Evolutionary conservation across 1,284 basidiomycete genomes (phyloP).

Genomic region (Papiliotrema terrestris): DNA sequence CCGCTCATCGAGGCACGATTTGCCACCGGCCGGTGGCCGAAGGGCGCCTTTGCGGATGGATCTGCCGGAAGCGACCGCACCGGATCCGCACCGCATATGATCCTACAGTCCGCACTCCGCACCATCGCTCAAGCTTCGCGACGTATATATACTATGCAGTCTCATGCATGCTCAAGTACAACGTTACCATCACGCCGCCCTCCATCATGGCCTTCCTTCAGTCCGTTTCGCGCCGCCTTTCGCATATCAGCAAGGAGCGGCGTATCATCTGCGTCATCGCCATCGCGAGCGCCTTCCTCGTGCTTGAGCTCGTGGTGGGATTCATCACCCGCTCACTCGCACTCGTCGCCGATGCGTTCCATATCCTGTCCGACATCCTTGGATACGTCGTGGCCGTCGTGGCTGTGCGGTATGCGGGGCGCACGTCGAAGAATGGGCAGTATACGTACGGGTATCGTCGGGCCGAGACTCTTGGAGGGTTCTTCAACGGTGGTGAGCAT

Average conservation of each 20-base stretch:
- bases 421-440: background rate
- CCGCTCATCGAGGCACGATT: too few relatives aligned
- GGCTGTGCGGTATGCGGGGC: background rate
- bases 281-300: background rate
- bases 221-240: background rate
- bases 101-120: too few relatives aligned
- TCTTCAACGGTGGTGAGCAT: background rate
- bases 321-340: background rate
- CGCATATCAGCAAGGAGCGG: background rate
- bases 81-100: too few relatives aligned
- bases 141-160: background rate
- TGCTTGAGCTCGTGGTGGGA: background rate
- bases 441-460: background rate
- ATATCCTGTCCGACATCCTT: background rate
- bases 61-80: too few relatives aligned
- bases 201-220: background rate
- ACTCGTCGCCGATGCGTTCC: background rate
- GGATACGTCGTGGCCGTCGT: background rate
- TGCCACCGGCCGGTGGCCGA: too few relatives aligned
- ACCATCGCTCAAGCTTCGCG: too few relatives aligned
- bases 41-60: too few relatives aligned
- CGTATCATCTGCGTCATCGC: background rate
- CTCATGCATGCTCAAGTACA: background rate
- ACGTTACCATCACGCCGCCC: background rate
- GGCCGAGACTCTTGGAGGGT: background rate